A percentile compares a stretch with the other conserved stretches of the same genome.
phyloP scores from a whole-genome alignment of 176 grass and related monocot genomes.

The Raddia distichophylla region DNA sequence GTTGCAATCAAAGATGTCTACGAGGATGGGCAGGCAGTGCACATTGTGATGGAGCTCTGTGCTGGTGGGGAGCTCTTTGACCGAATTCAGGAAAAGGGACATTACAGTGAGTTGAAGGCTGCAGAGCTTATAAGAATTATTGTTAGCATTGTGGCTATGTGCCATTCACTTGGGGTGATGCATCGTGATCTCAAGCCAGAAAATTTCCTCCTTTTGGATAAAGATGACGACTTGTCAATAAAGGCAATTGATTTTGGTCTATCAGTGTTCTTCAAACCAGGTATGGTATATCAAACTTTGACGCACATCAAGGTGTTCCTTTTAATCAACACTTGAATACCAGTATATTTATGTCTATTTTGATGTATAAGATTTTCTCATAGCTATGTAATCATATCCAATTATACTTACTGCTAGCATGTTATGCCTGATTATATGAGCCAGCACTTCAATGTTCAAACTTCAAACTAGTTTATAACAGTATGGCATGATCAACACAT shows the following conservation, averaged over 20 bases:
- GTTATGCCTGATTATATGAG: background rate
- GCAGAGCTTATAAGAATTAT: constrained; percentile 89
- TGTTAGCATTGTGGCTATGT: constrained; percentile 79
- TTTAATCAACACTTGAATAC: background rate
- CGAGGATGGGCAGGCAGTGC: constrained; percentile 64
- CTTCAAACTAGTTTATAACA: background rate
- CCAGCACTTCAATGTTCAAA: background rate
- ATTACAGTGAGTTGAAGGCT: constrained; percentile 85
- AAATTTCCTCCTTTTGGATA: constrained; percentile 85
- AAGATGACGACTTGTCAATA: constrained; percentile 81
- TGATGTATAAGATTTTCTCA: constrained; percentile 2
- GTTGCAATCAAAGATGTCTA: constrained; percentile 93
- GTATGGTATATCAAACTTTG: constrained; percentile 31
- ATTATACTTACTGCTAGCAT: constrained; percentile 18
- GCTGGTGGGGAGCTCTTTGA: constrained; percentile 92
- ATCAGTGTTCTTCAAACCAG: constrained; percentile 91
- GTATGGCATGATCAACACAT: background rate
- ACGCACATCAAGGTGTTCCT: background rate
- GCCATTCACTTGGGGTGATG: constrained; percentile 95
- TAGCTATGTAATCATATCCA: background rate
- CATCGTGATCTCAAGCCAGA: constrained; percentile 95
- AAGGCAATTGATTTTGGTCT: constrained; percentile 98
- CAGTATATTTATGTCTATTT: background rate
- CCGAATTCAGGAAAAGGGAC: constrained; percentile 64
- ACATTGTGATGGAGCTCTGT: constrained; percentile 97